phyloP scores from a whole-genome alignment of 106 monocot genomes.

The Chionographis japonica region DNA sequence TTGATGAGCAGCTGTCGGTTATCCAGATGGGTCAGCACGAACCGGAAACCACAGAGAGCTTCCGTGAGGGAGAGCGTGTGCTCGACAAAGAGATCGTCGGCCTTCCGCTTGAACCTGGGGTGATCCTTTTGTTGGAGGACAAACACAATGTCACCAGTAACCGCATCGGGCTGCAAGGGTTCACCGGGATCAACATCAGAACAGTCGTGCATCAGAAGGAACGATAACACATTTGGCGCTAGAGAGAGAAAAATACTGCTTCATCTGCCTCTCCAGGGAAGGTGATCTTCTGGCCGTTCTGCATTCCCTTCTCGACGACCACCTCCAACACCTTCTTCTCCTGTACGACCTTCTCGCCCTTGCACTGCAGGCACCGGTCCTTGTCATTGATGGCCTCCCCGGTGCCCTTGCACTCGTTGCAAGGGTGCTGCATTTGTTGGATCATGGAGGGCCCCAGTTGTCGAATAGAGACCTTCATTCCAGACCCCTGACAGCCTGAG shows the following conservation, averaged over 20 bases:
- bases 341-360: conserved; percentile 73
- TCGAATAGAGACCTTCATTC: conserved; percentile 76
- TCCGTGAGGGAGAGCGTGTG: conserved; percentile 68
- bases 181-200: background rate
- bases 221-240: background rate
- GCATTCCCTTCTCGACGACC: conserved; percentile 65
- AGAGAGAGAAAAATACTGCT: conserved; percentile 37
- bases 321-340: conserved; percentile 90
- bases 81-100: conserved; percentile 72
- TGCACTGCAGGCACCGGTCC: conserved; percentile 69
- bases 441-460: conserved; percentile 80
- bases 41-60: conserved; percentile 80
- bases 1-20: conserved; percentile 75
- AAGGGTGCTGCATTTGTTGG: conserved; percentile 90
- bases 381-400: conserved; percentile 79
- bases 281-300: conserved; percentile 71
- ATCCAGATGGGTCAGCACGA: conserved; percentile 68
- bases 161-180: conserved; percentile 67
- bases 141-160: conserved; percentile 80
- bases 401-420: conserved; percentile 83
- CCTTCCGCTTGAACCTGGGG: conserved; percentile 81
- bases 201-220: background rate
- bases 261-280: conserved; percentile 88
- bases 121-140: conserved; percentile 83
- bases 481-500: conserved; percentile 66